A percentile compares a stretch with the other conserved stretches of the same genome.
Conservation (phyloP, 1,284 basidiomycete genomes). For the Jaminaea rosea region DNA sequence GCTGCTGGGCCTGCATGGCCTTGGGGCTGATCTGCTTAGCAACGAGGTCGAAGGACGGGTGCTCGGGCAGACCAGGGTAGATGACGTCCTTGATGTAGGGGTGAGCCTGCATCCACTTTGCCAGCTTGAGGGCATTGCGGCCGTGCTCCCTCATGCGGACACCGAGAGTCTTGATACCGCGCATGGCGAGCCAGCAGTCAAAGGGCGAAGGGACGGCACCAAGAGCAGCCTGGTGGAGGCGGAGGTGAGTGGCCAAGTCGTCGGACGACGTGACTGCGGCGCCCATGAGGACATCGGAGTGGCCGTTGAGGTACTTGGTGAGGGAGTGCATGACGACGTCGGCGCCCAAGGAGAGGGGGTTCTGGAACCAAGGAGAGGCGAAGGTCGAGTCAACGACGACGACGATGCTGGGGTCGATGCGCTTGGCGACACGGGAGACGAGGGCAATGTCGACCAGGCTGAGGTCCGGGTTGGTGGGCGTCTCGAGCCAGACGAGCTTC, state of each 20-base stretch:
- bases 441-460: constrained; percentile 69
- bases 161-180: constrained; percentile 72
- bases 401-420: constrained; percentile 55
- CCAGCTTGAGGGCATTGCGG: constrained; percentile 68
- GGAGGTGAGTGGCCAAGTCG: constrained; percentile 27
- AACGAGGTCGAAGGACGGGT: constrained; percentile 30
- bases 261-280: constrained; percentile 31
- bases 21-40: constrained; percentile 25
- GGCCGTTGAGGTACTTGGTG: constrained; percentile 83
- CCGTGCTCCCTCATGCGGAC: constrained; percentile 70
- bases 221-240: constrained; percentile 85
- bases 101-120: constrained; percentile 56
- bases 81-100: constrained; percentile 65
- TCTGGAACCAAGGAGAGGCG: constrained; percentile 81
- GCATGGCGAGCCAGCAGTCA: constrained; percentile 83
- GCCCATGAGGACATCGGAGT: constrained; percentile 59
- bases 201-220: constrained; percentile 79
- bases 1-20: constrained; percentile 17
- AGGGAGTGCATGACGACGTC: constrained; percentile 65
- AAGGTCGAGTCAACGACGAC: constrained; percentile 47
- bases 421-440: constrained; percentile 55
- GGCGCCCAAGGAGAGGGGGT: constrained; percentile 74
- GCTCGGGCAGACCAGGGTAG: constrained; percentile 62
- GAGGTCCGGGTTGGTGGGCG: constrained; percentile 88
- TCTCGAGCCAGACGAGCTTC: constrained; percentile 93